phyloP scores from a whole-genome alignment of 2,329 filamentous ascomycete genomes.

The Venturia nashicola region DNA sequence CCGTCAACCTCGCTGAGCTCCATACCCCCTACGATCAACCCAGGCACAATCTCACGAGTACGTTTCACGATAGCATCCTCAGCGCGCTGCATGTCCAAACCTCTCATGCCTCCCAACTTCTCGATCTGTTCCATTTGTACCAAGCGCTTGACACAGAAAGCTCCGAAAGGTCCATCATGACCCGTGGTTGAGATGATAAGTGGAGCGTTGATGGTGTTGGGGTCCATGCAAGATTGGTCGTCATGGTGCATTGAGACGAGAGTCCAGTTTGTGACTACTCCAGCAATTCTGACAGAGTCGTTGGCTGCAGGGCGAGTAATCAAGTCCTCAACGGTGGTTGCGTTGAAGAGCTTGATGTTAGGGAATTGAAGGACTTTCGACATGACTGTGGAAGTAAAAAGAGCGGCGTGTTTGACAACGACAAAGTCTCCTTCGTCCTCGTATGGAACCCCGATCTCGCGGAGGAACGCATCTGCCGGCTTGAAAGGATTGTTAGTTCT shows the following conservation, averaged over 20 bases:
- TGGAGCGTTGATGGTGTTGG: constrained; percentile 90
- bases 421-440: constrained; percentile 84
- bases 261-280: constrained; percentile 94
- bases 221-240: constrained; percentile 92
- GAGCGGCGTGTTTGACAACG: constrained; percentile 42
- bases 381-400: constrained; percentile 82
- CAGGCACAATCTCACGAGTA: constrained; percentile 77
- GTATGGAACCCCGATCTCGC: constrained; percentile 65
- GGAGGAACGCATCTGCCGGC: constrained; percentile 74
- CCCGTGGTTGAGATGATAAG: constrained; percentile 82
- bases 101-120: constrained; percentile 82
- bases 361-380: constrained; percentile 72
- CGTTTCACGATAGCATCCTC: constrained; percentile 91
- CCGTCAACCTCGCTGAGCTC: constrained; percentile 84
- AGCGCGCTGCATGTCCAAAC: constrained; percentile 80
- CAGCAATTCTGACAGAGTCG: constrained; percentile 58
- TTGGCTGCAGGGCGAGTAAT: constrained; percentile 59
- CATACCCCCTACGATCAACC: constrained; percentile 90
- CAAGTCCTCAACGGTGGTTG: constrained; percentile 81
- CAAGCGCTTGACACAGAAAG: constrained; percentile 82
- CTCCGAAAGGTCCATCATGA: constrained; percentile 82
- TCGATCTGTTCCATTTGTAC: constrained; percentile 78
- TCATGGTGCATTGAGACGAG: constrained; percentile 79
- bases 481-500: not conserved
- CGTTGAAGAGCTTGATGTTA: constrained; percentile 95